Conservation (phyloP, 495 filamentous ascomycete genomes). For the Podospora appendiculata region DNA sequence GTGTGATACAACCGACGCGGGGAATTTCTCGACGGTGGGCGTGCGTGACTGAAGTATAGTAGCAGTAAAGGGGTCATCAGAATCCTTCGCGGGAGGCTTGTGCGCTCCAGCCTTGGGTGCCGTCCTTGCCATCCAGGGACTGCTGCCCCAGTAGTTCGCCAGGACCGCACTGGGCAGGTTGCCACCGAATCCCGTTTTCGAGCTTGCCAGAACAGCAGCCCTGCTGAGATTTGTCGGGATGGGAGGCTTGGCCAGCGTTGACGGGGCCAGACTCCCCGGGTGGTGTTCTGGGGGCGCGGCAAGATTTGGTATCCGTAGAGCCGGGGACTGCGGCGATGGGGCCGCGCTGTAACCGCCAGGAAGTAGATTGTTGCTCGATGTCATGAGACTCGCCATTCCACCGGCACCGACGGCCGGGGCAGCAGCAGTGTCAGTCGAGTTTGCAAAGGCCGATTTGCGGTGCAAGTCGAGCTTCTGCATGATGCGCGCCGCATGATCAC, state of each 20-base stretch:
- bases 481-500: conserved; percentile 76
- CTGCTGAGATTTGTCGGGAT: conserved; percentile 83
- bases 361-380: conserved; percentile 73
- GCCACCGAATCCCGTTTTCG: conserved; percentile 57
- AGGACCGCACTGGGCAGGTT: conserved; percentile 74
- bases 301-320: conserved; percentile 13
- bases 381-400: conserved; percentile 83
- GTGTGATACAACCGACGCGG: conserved; percentile 37
- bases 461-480: conserved; percentile 91
- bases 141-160: conserved; percentile 89
- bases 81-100: conserved; percentile 22
- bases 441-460: conserved; percentile 59
- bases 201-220: conserved; percentile 71
- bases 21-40: conserved; percentile 23
- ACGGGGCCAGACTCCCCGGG: conserved; percentile 66
- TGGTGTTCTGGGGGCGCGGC: conserved; percentile 16
- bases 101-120: conserved; percentile 27
- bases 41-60: conserved; percentile 31
- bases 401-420: conserved; percentile 36
- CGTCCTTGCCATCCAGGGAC: conserved; percentile 73
- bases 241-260: conserved; percentile 77
- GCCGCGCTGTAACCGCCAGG: conserved; percentile 47
- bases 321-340: conserved; percentile 14
- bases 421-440: conserved; percentile 26
- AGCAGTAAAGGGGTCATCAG: conserved; percentile 41